Base-by-base conservation (phyloP, 2,329 filamentous ascomycete genomes). In the Pyrenochaeta sp. region DNA sequence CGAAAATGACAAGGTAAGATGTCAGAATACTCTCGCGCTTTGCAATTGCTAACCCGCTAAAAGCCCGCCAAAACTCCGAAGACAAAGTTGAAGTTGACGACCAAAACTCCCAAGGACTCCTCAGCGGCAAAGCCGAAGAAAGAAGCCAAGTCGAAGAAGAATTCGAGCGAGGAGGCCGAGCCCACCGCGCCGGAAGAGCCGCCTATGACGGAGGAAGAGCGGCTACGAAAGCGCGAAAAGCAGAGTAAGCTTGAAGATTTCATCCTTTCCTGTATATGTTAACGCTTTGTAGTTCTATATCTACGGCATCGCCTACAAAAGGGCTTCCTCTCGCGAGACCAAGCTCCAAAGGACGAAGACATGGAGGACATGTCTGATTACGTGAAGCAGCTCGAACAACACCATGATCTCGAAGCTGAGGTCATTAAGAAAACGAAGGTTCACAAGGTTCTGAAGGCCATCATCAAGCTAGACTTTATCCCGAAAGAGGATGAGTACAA, bases 371-470 rank as follows among this genome's bases (percentile, higher is more conserved):
- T 95, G 89, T 89, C 89, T 4, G 89, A 91, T 19, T 92, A 89
- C 71, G 83, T 96, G 56, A 85, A 84, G 30, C 92, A 96, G 77
- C 86, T 99, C 5, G 95, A 99, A 80, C 86, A 84, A 7, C 90
- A 88, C 83, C 77, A 87, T 1, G 91, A 96, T 64, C 86, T 98
- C 4, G 94, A 98, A 75, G 92, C 91, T 30, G 88, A 88, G 65
- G 95, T 97, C 69, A 97, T 98, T 71, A 88, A 91, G 63, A 84
- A 82, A 13, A 99, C 95, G 61, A 99, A 98, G 85, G 97, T 99
- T 79, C 94, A 98, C 87, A 99, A 99, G 82, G 94, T 99, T 10
- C 85, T 99, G 56, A 97, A 96, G 82, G 93, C 90, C 4, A 95
- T 99, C 66, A 83, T 97, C 71, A 97, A 97, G 82, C 84, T 99